Evolutionary conservation across 2,329 filamentous ascomycete species (phyloP), one percentile per base, ranked within the genome.

Genomic region (Colletotrichum higginsianum): DNA sequence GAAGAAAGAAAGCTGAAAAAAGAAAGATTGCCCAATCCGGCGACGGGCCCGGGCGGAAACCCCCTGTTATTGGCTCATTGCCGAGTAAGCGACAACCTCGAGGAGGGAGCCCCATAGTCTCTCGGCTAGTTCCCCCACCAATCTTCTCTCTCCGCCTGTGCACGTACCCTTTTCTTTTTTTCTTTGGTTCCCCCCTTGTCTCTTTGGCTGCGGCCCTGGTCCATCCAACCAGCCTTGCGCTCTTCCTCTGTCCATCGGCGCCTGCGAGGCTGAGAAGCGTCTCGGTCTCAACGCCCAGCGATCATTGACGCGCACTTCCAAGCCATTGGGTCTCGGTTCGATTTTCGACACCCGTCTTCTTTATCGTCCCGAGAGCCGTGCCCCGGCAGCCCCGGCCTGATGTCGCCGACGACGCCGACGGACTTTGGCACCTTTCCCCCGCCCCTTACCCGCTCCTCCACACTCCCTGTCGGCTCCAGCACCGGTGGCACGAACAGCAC

Each of bases 381-480:
- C 18, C 35, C 40, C 26, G 65, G 65, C 65, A 57, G 40, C 30
- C 30, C 47, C 47, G 46, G 46, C 69, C 61, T 26, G n/a, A 72
- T 61, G 62, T 73, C 62, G 42, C 65, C 64, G 55, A 75, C 58
- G 50, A 75, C 62, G 16, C 71, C 70, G 50, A 75, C 67, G 35
- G 64, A 72, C 57, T 72, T 70, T 63, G 65, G 56, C 52, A 40
- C 64, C 50, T 73, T 73, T 49, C 72, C 66, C 21, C 61, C 69
- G 52, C 75, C 77, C 38, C 76, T 85, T 49, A 78, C 80, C 61
- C 84, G 84, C 71, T 80, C 84, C 18, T 79, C 83, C 38, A 85
- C 84, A 40, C 77, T 81, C 6, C 84, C 84, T 15, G 74, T 77
- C 53, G 78, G 80, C 47, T 75, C 79, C 60, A 58, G 44, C 40